Base-by-base conservation (phyloP, 208 protist species). In the Sergeia podlipaevii region DNA sequence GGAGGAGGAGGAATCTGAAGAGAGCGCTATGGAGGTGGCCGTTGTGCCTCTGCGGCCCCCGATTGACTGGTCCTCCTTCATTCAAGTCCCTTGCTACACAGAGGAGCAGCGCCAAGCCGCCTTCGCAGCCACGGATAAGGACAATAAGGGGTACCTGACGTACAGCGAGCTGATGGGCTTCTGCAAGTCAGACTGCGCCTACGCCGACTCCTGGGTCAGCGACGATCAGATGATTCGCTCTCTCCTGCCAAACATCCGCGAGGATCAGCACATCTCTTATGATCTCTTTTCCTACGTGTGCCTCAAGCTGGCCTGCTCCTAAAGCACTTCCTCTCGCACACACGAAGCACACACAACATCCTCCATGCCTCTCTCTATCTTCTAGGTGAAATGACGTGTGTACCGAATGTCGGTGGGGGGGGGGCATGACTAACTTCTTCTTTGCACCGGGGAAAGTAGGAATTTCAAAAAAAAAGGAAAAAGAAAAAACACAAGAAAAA, bases 31-130 rank as follows among this genome's bases (percentile, higher is more conserved):
- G 37, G 30, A 34, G 37, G 52, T 32, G 27, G 52, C 44, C 26
- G 52, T 6, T 4, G 52, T 18, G 15, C n/a, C n/a, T n/a, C n/a
- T n/a, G n/a, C 37, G 23, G 52, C 32, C 5, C 20, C 52, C 4
- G n/a, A 24, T 59, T 21, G 32, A 21, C 21, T 24, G 13, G 3
- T 6, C 39, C 11, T 20, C 74, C 6, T 15, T 36, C 15, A 29
- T 52, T 21, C 18, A 62, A 17, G 56, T 78, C 8, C 71, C 71
- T 1, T 78, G 71, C 50, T 78, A 58, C 59, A 74, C 26, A 27
- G 60, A 73, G 10, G 13, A 41, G 24, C 45, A 61, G 24, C 56
- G 53, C 29, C 13, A 28, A 37, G 54, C 48, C 15, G 65, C 63
- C 1, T 78, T 78, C 56, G 30, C 34, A 11, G n/a, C 62, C 1